Base-by-base conservation (phyloP, 2,329 filamentous ascomycete genomes). In the Dactylonectria estremocensis region DNA sequence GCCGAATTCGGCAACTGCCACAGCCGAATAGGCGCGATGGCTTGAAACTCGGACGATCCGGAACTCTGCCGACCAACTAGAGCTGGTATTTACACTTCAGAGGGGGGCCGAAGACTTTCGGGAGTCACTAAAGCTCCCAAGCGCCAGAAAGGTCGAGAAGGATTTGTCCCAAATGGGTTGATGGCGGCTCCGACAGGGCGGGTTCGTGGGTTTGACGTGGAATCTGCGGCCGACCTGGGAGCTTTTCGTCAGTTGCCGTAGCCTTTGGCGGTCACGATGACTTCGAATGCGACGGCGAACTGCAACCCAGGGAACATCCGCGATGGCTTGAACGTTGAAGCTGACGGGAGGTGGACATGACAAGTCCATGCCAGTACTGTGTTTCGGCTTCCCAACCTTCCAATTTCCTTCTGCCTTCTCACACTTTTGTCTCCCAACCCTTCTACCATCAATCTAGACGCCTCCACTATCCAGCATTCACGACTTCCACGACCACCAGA, bases 231-330 rank as follows among this genome's bases (percentile, higher is more conserved):
- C n/a, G 24, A 48, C 46, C 45, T 20, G 24, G 24, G 55, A 53
- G 40, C 45, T 61, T 62, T 31, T 55, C 61, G 60, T 60, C 43
- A 64, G 70, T 73, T 64, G 69, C 69, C 64, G 61, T 22, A 70
- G 46, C 57, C 62, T 70, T 69, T 71, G 16, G 14, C 31, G 58
- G 64, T 50, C 45, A 74, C 45, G 64, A 72, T 71, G 49, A 33
- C 53, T 64, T 65, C 31, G 40, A 43, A 43, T 43, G 14, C 40
- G 40, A 43, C 16, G 2, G 40, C 14, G 40, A n/a, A 5, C n/a
- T 18, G 8, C 16, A 28, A 8, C 16, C 11, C 5, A n/a, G 40
- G n/a, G 8, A n/a, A 16, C 16, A 16, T 8, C 16, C 40, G 16
- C 40, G 14, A 43, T 18, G 40, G 14, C 40, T 18, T 43, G 14